These are phyloP conservation scores for Schrenkiella parvula DNA, from an alignment of 345 rosid species.

Conservation along the genomic window DNA sequence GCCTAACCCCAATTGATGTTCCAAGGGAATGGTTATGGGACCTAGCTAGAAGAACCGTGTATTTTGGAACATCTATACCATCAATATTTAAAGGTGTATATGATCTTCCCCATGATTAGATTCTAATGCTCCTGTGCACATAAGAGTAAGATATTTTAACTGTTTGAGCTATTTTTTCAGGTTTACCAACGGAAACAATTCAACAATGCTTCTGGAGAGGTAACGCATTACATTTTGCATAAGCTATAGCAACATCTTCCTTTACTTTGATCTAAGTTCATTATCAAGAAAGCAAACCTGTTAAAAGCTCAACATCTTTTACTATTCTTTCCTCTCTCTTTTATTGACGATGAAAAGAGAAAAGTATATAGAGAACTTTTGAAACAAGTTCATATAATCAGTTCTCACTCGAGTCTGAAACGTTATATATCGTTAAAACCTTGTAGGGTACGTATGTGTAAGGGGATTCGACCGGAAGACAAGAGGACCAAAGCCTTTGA, in stretches of 20 bases:
- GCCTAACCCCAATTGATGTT: conserved; percentile 67
- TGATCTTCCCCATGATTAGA: conserved; percentile 1
- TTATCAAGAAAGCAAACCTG: not conserved
- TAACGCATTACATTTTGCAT: conserved; percentile 23
- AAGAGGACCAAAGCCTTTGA: conserved; percentile 73
- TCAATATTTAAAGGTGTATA: conserved; percentile 78
- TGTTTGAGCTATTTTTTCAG: conserved; percentile 32
- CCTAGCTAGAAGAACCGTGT: conserved; percentile 70
- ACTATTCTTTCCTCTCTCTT: not conserved
- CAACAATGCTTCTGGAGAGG: conserved; percentile 98
- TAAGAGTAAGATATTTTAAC: not conserved
- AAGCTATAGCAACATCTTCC: not conserved
- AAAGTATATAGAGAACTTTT: not conserved
- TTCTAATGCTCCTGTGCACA: not conserved
- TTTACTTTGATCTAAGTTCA: not conserved
- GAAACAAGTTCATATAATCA: not conserved
- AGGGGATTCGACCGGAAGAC: conserved; percentile 75
- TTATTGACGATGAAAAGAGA: no score
- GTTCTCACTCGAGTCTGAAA: not conserved
- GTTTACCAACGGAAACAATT: conserved; percentile 72
- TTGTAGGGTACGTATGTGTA: conserved; percentile 86
- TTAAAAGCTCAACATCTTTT: not conserved
- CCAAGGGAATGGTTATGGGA: conserved; percentile 84
- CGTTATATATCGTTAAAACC: not conserved
- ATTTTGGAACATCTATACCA: conserved; percentile 88